phyloP scores from a whole-genome alignment of 169 alveolate genomes.

The Theileria annulata region DNA sequence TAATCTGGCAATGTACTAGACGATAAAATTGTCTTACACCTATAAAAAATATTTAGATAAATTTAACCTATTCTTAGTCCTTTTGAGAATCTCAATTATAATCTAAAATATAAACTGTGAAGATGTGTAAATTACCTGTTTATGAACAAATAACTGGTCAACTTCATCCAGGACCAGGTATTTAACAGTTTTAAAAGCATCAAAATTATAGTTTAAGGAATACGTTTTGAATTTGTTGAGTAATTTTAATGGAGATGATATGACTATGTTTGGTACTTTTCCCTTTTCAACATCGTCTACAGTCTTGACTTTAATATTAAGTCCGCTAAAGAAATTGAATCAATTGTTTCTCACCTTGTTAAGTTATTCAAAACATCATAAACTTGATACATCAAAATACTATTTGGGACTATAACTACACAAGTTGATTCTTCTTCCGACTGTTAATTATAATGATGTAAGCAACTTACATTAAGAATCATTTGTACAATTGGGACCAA shows the following conservation, averaged over 20 bases:
- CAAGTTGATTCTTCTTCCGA: conserved; percentile 19
- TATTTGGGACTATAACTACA: conserved; percentile 41
- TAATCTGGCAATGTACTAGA: conserved; percentile 3
- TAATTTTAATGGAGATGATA: conserved; percentile 50
- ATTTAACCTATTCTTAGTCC: background rate
- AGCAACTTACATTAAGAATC: background rate
- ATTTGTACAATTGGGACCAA: conserved; percentile 84
- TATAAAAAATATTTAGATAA: background rate
- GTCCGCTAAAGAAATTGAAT: conserved; percentile 13
- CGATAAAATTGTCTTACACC: conserved; percentile 10
- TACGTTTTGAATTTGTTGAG: conserved; percentile 35
- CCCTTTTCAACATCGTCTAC: conserved; percentile 58
- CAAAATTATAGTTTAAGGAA: conserved; percentile 49
- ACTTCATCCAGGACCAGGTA: conserved; percentile 58
- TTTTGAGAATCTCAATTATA: background rate
- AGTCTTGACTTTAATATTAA: conserved; percentile 22
- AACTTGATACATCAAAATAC: conserved; percentile 49
- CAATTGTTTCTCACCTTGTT: conserved; percentile 21
- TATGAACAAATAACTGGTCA: conserved; percentile 45
- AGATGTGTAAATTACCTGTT: background rate
- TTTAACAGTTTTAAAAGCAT: conserved; percentile 38
- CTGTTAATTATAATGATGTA: background rate
- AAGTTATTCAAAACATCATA: conserved; percentile 26
- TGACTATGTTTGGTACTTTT: conserved; percentile 34
- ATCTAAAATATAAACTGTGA: background rate